Base-by-base conservation (phyloP, 2,329 filamentous ascomycete species). In the Colletotrichum chrysophilum region DNA sequence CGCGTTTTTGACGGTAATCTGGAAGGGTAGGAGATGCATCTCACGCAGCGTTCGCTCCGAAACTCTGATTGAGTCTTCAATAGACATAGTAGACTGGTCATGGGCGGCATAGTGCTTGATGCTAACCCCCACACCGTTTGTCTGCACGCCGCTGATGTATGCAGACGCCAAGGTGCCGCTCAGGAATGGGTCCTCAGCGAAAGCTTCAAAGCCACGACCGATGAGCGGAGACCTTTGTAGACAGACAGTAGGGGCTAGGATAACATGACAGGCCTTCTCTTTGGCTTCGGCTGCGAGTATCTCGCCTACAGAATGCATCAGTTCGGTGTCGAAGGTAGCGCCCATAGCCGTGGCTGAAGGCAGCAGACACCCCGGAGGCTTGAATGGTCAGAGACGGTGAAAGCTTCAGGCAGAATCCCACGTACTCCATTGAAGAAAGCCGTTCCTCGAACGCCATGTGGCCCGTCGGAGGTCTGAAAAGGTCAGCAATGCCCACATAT, bases 21-120 rank as follows among this genome's bases (percentile, higher is more conserved):
- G 89, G 80, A 92, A 92, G 1, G 90, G 89, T 58, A 90, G 83
- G 8, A 89, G 81, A 78, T 92, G 91, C 52, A 91, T 88, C 83
- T 92, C 90, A 34, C 90, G 87, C 73, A 92, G 2, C 2, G 66
- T 58, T 14, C 66, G 34, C 24, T 68, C 48, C 6, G 66, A 36
- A 13, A 66, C 38, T 48, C 18, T 26, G 32, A 68, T 60, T 82
- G 66, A 48, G 55, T 71, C 68, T 24, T 66, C 55, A 24, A 68
- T 56, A 6, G 52, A 70, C 38, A 30, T 58, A 6, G 36, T 71
- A 12, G 62, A 65, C 74, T 83, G 81, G 67, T 87, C 86, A 76
- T 87, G 87, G 65, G 83, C 85, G n/a, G 84, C 83, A 76, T 87
- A 87, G 73, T 87, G 86, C 80, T 88, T 88, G 74, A 87, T 84